Base-by-base conservation (phyloP, 805 yeast genomes). In the Suhomyces sp. region DNA sequence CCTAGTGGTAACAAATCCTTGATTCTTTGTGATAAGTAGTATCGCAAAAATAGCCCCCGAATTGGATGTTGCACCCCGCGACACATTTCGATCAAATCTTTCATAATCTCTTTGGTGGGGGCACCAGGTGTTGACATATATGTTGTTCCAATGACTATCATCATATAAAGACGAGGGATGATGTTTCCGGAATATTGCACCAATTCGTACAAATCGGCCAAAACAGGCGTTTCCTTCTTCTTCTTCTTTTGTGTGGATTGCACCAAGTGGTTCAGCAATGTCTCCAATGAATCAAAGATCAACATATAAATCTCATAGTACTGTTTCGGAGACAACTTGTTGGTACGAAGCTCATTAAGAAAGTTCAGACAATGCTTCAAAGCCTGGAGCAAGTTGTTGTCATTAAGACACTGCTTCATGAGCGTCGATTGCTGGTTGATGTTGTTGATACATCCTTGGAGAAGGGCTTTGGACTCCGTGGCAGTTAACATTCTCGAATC, bases 41-140 rank as follows among this genome's bases (percentile, higher is more conserved):
- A 90, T 31, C 98, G 70, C 50, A 93, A 65, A 56, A 93, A 93
- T 42, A 93, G 65, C 2, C 98, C 98, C 39, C 96, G 70, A 19
- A 88, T 77, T 2, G 98, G 98, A 53, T 88, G 91, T 60, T 93
- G 98, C 2, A 91, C 95, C 11, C 97, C 98, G 25, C 95, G 76
- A 46, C 95, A 83, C 98, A 93, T 93, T 59, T 93, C 98, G 51
- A 91, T 82, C 95, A 93, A 83, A 56, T 93, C 98, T 58, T 84
- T 86, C 79, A 91, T 76, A 33, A 93, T 83, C 45, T 88, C 98
- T 51, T 77, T 77, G 22, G 78, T 73, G 0, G 97, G 95, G 0
- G 95, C 81, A 36, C 80, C 87, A 1, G 81, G 74, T 7, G 81
- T 71, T 6, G 83, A 67, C 82, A 91, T 79, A 63, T 84, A 88